phyloP scores from a whole-genome alignment of 148 eudicot species.

The Chenopodium album region DNA sequence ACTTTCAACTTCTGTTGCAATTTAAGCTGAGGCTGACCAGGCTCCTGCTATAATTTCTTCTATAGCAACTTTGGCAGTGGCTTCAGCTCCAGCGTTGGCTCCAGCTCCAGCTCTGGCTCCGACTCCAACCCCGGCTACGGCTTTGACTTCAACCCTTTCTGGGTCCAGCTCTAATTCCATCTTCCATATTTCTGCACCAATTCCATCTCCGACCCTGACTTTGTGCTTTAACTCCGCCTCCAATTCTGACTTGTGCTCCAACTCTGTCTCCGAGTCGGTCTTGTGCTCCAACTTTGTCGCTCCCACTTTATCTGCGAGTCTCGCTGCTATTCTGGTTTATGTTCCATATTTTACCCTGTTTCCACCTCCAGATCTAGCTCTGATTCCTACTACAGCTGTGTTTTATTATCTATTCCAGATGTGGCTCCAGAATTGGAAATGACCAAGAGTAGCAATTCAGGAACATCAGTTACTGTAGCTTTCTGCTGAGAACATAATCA shows the following conservation, averaged over 20 bases:
- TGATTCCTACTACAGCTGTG: no score
- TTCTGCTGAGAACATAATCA: background rate
- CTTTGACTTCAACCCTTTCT: background rate
- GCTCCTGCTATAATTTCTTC: no score
- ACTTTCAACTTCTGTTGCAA: background rate
- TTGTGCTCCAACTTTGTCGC: background rate
- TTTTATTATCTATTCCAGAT: no score
- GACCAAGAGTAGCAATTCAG: background rate
- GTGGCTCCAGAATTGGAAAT: background rate
- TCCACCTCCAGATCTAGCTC: no score
- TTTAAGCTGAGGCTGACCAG: background rate
- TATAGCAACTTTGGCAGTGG: background rate
- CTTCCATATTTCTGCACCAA: no score
- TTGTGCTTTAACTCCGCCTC: background rate
- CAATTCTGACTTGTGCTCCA: background rate
- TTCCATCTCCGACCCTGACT: background rate
- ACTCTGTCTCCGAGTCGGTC: background rate
- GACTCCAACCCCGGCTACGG: background rate
- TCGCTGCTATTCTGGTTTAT: no score
- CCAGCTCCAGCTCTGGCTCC: background rate
- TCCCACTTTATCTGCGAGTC: no score
- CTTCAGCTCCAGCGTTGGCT: background rate
- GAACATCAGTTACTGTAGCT: background rate
- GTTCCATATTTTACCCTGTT: no score
- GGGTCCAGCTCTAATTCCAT: no score